Base-by-base conservation (phyloP, 1,284 basidiomycete species). In the Apiotrichum veenhuisii region DNA sequence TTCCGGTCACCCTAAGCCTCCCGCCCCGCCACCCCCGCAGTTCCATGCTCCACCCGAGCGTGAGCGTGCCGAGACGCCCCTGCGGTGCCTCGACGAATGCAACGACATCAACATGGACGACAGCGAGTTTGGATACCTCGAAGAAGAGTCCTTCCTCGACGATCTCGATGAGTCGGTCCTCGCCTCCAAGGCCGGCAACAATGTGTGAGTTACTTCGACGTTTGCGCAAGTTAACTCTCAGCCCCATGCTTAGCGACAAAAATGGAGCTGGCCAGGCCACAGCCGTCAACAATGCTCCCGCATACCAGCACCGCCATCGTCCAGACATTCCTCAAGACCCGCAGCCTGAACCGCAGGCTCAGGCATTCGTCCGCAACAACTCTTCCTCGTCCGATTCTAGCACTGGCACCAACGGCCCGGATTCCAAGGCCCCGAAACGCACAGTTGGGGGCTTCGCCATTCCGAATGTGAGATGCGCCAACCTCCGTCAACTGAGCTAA, bases 271-370 rank as follows among this genome's bases (percentile, higher is more conserved):
- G n/a, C n/a, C 40, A 10, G 15, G 15, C 36, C 5, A 14, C n/a
- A 17, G 37, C 38, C 5, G 33, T 48, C 1, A 46, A 33, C 14
- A 33, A 36, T 5, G 34, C 41, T 12, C 65, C 66, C 2, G 56
- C 58, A 1, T 75, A 75, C 53, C 67, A 69, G 37, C 71, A 75
- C 57, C 70, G 73, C 10, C 67, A 71, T 41, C 69, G 73, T 7
- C 73, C 71, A 0, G 72, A 71, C 47, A 40, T 57, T 10, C 61
- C 64, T 38, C 17, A 25, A 2, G 43, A 52, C 11, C 41, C 48
- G 14, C 37, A 43, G 14, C 53, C 44, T n/a, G 45, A 50, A 26
- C 50, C 50, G 7, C 33, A 42, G 18, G 52, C 45, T 18, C 36
- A 18, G 44, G 58, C 22, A 7, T 14, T 12, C 7, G 36, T 22